Percentiles rank a stretch among this genome's conserved stretches.
These are phyloP conservation scores for Stephanodiscus minutulus DNA, from an alignment of 108 stramenopile species.

Conservation along the genomic window DNA sequence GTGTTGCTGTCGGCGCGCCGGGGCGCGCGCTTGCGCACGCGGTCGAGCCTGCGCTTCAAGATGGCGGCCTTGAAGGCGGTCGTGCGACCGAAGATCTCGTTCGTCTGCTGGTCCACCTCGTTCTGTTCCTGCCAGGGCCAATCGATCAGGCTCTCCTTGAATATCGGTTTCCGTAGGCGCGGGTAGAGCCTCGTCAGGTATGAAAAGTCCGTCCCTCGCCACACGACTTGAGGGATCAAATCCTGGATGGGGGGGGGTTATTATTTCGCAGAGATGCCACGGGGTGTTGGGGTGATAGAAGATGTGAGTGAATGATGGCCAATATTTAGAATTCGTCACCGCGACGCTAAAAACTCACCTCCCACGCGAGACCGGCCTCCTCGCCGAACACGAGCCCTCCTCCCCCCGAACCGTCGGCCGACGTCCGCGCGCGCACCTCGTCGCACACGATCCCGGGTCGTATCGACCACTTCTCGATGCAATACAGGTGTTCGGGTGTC, in stretches of 20 bases:
- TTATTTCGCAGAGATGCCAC: too few species aligned
- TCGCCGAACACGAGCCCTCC: not conserved
- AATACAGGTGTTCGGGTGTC: conserved; percentile 18
- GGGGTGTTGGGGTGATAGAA: not conserved
- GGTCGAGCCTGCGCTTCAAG: not conserved
- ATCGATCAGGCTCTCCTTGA: not conserved
- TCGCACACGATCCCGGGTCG: conserved; percentile 12
- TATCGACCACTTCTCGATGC: conserved; percentile 27
- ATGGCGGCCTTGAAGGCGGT: not conserved
- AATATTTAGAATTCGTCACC: too few species aligned
- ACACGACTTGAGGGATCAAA: conserved; percentile 48
- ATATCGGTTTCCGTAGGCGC: conserved; percentile 19
- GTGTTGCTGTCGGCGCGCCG: not conserved
- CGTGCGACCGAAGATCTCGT: not conserved
- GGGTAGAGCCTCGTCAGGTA: conserved; percentile 26
- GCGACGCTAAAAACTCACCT: conserved; percentile 7
- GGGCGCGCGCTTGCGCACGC: not conserved
- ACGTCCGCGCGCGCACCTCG: not conserved
- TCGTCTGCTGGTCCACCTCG: not conserved
- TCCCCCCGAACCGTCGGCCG: not conserved
- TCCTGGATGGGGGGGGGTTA: too few species aligned
- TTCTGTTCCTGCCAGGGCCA: not conserved
- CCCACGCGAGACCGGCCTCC: not conserved
- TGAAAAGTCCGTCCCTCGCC: conserved; percentile 51
- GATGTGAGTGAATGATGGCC: too few species aligned